Base-by-base conservation (phyloP, 352 stramenopile species). In the Globisporangium echinulatum region DNA sequence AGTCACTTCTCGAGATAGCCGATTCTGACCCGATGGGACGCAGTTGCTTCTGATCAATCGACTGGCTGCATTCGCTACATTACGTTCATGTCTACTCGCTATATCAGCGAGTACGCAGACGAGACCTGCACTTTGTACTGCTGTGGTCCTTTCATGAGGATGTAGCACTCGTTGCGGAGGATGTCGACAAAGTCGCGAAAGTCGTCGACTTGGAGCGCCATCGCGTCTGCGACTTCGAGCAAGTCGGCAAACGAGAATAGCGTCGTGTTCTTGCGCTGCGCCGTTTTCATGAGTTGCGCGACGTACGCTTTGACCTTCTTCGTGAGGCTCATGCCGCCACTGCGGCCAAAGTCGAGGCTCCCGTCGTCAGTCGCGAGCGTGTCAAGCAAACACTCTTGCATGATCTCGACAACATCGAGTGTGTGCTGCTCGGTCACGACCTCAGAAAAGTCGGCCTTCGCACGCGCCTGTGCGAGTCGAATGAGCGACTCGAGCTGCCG, bases 361-460 rank as follows among this genome's bases (percentile, higher is more conserved):
- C 91, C 92, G 54, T 80, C 79, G 53, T 97, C 92, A 25, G 96
- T 93, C 13, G 71, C 87, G 66, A 92, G 88, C 58, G 94, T 94
- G 64, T 98, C 87, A 44, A 94, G 73, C 19, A 98, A 64, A 53
- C 85, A 97, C 60, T 97, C 88, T 54, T 96, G 83, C 90, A 99
- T 97, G 47, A 99, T 82, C 52, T 98, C 90, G 7, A 99, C 90
- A 15, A 99, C 96, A 75, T 99, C 96, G 69, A 97, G 74, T 2
- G 96, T 96, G 67, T 99, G 96, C 66, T 97, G 70, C 39, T 83
- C 82, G 4, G 96, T 92, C 40, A 99, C 96, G 42, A 92, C 79
- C 19, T 98, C 90, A 8, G 95, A 73, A 6, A 99, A 75, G 56
- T 98, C 97, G 10, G 97, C 82, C 63, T 97, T 97, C 0, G 97